Percentiles rank a stretch among this genome's conserved stretches.
Conservation (phyloP, 768 basidiomycete species). For the Leccinum disarticulatum region DNA sequence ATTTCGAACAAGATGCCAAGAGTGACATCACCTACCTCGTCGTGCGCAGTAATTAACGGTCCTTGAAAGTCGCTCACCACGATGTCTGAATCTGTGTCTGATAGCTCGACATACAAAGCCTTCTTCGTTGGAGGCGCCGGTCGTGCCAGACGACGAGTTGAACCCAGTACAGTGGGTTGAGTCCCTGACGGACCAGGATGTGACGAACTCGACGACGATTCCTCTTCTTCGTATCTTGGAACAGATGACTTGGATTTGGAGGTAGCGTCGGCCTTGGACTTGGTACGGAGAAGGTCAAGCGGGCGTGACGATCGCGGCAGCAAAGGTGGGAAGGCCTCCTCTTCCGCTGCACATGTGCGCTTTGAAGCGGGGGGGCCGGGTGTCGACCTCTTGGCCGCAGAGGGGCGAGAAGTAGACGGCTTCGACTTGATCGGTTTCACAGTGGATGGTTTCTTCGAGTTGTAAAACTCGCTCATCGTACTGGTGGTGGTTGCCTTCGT, state of each 20-base stretch:
- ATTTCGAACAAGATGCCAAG: background rate
- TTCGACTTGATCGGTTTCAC: constrained; percentile 5
- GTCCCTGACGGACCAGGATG: background rate
- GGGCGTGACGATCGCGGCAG: constrained; percentile 25
- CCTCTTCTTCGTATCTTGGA: constrained; percentile 14
- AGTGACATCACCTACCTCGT: constrained; percentile 3
- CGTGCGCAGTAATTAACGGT: background rate
- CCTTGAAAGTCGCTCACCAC: constrained; percentile 16
- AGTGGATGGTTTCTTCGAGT: constrained; percentile 11
- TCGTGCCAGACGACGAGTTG: background rate
- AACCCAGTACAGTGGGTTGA: background rate
- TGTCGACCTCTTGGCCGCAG: background rate
- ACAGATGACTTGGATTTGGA: background rate
- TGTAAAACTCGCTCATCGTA: constrained; percentile 13
- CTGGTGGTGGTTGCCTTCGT: background rate
- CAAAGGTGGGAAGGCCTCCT: constrained; percentile 1
- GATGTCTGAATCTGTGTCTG: constrained; percentile 24
- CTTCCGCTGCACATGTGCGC: constrained; percentile 11
- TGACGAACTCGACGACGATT: constrained; percentile 8
- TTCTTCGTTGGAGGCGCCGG: constrained; percentile 9
- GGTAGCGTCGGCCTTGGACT: background rate
- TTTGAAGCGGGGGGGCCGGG: background rate
- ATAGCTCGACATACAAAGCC: constrained; percentile 23
- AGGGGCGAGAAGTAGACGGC: background rate
- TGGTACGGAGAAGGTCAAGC: constrained; percentile 27